Percentiles rank a stretch among this genome's conserved stretches.
Conservation (phyloP, 768 basidiomycete species). For the Hygrocybe punicea region DNA sequence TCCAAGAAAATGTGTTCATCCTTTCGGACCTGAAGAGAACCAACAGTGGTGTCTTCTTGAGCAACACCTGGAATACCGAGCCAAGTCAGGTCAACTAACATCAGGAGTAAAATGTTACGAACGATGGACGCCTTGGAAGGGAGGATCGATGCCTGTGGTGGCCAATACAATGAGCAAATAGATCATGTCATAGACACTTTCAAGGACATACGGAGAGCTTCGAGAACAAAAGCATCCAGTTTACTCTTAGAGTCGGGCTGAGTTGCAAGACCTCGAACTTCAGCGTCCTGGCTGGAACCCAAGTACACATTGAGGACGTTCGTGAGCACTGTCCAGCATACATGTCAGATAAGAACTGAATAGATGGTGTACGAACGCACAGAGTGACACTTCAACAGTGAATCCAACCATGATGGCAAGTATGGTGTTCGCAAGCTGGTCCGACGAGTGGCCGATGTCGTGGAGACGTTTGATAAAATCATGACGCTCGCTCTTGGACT, state of each 20-base stretch:
- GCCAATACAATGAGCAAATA: conserved; percentile 4
- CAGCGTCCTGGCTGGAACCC: conserved; percentile 42
- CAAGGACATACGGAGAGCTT: conserved; percentile 62
- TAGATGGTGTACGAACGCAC: conserved; percentile 33
- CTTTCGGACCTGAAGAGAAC: conserved; percentile 41
- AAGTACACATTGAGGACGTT: conserved; percentile 66
- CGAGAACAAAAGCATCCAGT: conserved; percentile 58
- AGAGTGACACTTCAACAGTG: conserved; percentile 66
- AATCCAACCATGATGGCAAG: conserved; percentile 67
- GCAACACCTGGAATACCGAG: conserved; percentile 40
- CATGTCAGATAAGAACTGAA: conserved; percentile 1
- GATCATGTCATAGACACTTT: background rate
- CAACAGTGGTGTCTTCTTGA: conserved; percentile 43
- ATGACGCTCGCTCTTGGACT: conserved; percentile 50
- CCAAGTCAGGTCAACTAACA: background rate
- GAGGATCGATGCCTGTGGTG: conserved; percentile 61
- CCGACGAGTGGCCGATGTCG: conserved; percentile 52
- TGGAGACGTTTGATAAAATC: conserved; percentile 57
- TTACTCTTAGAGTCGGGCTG: conserved; percentile 34
- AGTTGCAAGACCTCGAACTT: conserved; percentile 38
- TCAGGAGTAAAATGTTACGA: conserved; percentile 21
- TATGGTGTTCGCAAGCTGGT: conserved; percentile 65
- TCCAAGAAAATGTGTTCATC: conserved; percentile 61
- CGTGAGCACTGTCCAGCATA: conserved; percentile 46
- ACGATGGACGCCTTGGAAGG: conserved; percentile 70